Base-by-base conservation (phyloP, 805 yeast genomes). In the Lachancea nothofagi region DNA sequence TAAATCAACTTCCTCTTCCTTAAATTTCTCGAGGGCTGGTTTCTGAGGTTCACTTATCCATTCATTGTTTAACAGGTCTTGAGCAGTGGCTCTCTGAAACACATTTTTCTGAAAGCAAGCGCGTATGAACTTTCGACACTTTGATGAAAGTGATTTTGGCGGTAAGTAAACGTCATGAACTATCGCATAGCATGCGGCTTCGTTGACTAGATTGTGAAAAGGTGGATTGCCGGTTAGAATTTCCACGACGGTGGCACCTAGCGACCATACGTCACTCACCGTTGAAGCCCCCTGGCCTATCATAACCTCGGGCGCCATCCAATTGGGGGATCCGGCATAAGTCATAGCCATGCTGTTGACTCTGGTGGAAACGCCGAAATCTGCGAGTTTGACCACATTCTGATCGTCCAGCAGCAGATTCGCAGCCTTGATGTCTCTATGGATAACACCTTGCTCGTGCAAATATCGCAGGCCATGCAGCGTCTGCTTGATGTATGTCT, bases 221-320 rank as follows among this genome's bases (percentile, higher is more conserved):
- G 97, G 96, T 0, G 98, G 97, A 36, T 77, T 72, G 0, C 87
- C 95, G 0, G 95, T 82, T 37, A 86, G 66, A 29, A 93, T 67
- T 59, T 93, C 98, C 2, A 90, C 76, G 3, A 89, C 75, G 0
- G 97, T 90, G n/a, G 97, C 94, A 2, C 97, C 98, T 20, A 93
- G 62, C 6, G 95, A 84, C 97, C 93, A 84, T 21, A 84, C 76
- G 64, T 93, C 98, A 2, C 95, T 85, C 2, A 94, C 83, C 0
- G 90, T 77, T 7, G 94, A 80, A 1, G 90, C 83, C 2, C 94
- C 95, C 53, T 82, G 84, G 50, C 87, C 79, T 29, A 80, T 69
- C 3, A 93, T 83, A 2, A 94, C 79, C 56, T 93, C 98, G 0
- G 98, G 98, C 0, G 98, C 97, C 96, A 93, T 89, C 97, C 97